Base-by-base conservation (phyloP, 2,329 filamentous ascomycete genomes). In the Scedosporium boydii region DNA sequence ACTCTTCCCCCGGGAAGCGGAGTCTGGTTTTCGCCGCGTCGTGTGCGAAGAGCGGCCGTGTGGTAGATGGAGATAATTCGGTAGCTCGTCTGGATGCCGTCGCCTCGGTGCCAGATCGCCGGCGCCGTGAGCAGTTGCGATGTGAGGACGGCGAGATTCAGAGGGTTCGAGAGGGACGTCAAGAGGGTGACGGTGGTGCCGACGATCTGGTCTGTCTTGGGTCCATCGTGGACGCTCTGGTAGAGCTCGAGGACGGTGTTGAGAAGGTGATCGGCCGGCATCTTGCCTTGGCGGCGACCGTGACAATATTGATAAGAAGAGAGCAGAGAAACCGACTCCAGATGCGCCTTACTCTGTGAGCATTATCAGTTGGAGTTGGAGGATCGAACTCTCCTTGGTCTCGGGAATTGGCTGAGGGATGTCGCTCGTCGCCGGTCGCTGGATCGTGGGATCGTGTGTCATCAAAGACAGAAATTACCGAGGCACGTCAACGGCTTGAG, bases 31-130 rank as follows among this genome's bases (percentile, higher is more conserved):
- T 71, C 68, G 70, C 76, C 67, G 42, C 78, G 77, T 66, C 78
- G 80, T 48, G 86, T 77, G 65, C 80, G 80, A 58, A 78, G 73
- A 3, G 82, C 83, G 34, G 88, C 87, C 4, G 85, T 83, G 73
- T 90, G 88, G 77, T 86, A 91, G 65, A 91, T 82, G 74, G 86
- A 85, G 67, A 92, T 80, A 66, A 89, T 79, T 66, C 85, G 84
- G 66, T 88, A 79, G 64, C 85, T 86, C 2, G 83, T 85, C 14
- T 80, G 80, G 42, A 90, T 76, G 7, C 83, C 85, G 62, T 87
- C 80, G 9, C 82, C 82, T 69, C 79, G 75, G 63, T 76, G 74
- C 89, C 89, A 93, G 73, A 92, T 80, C 7, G 88, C 87, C 3
- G 87, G 88, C 0, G 89, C 87, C 1, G 82, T 83, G 56, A 92